phyloP scores from a whole-genome alignment of 1,139 yeast species.

The Candida frijolesensis region DNA sequence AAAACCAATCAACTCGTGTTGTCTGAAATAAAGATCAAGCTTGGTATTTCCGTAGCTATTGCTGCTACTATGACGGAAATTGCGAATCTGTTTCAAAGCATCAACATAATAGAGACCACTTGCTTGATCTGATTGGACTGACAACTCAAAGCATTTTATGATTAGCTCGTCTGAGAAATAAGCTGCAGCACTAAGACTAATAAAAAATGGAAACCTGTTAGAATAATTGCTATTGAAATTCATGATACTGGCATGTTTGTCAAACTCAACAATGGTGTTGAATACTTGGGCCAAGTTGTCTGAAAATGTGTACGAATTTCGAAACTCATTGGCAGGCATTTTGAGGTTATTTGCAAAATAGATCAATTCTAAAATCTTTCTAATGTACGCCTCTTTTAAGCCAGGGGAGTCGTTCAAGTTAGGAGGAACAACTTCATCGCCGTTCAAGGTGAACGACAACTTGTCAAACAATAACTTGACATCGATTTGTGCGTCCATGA shows the following conservation, averaged over 20 bases:
- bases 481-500: constrained; percentile 57
- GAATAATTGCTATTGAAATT: constrained; percentile 16
- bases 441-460: constrained; percentile 45
- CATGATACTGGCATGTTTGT: constrained; percentile 37
- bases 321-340: constrained; percentile 31
- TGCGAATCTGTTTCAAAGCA: constrained; percentile 35
- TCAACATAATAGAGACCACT: constrained; percentile 70
- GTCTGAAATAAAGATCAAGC: constrained; percentile 49
- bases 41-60: constrained; percentile 18
- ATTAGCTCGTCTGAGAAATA: constrained; percentile 66
- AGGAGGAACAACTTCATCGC: constrained; percentile 62
- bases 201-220: constrained; percentile 33
- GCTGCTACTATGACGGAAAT: constrained; percentile 13
- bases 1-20: constrained; percentile 62
- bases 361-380: constrained; percentile 52
- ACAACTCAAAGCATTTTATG: constrained; percentile 60
- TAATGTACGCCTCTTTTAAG: constrained; percentile 47
- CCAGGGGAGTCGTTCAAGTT: constrained; percentile 31
- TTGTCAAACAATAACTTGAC: constrained; percentile 51
- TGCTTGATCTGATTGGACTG: constrained; percentile 52
- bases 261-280: constrained; percentile 42
- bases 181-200: constrained; percentile 58
- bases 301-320: constrained; percentile 40
- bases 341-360: constrained; percentile 37
- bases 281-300: constrained; percentile 40